Evolutionary conservation across 2,329 filamentous ascomycete species (phyloP).

Genomic region (Microthyrium microscopicum): DNA sequence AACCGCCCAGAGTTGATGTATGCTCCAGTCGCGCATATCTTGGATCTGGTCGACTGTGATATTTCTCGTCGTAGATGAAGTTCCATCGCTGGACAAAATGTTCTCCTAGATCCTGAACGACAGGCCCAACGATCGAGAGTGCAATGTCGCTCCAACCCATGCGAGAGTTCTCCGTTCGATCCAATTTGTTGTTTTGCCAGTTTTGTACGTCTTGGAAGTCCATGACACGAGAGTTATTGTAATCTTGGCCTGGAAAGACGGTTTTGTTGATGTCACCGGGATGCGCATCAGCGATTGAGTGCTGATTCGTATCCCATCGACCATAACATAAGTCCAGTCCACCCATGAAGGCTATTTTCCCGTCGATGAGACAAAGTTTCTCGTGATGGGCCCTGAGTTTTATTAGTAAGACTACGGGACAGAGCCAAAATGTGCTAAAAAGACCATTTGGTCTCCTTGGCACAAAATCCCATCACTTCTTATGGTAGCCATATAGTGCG

Average conservation of each 20-base stretch:
- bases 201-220: slow-evolving; percentile 62
- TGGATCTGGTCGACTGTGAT: slow-evolving; percentile 37
- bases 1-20: background rate
- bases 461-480: too few relatives aligned
- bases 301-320: slow-evolving; percentile 72
- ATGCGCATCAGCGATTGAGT: slow-evolving; percentile 72
- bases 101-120: slow-evolving; percentile 54
- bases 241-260: slow-evolving; percentile 80
- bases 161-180: slow-evolving; percentile 59
- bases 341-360: slow-evolving; percentile 74
- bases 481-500: too few relatives aligned
- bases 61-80: slow-evolving; percentile 75
- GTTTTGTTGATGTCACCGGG: slow-evolving; percentile 59
- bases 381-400: slow-evolving; percentile 91
- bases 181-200: slow-evolving; percentile 75
- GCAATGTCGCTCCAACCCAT: slow-evolving; percentile 92
- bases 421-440: too few relatives aligned
- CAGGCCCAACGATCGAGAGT: slow-evolving; percentile 52
- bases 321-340: slow-evolving; percentile 78
- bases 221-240: slow-evolving; percentile 72
- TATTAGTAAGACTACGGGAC: too few relatives aligned
- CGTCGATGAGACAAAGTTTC: slow-evolving; percentile 72
- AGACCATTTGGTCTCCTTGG: too few relatives aligned
- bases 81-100: slow-evolving; percentile 88
- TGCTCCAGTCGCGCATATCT: slow-evolving; percentile 4